A percentile compares a stretch with the other conserved stretches of the same genome.
Evolutionary conservation across 1,284 basidiomycete genomes (phyloP).

Genomic region (Butyriboletus appendiculatus): DNA sequence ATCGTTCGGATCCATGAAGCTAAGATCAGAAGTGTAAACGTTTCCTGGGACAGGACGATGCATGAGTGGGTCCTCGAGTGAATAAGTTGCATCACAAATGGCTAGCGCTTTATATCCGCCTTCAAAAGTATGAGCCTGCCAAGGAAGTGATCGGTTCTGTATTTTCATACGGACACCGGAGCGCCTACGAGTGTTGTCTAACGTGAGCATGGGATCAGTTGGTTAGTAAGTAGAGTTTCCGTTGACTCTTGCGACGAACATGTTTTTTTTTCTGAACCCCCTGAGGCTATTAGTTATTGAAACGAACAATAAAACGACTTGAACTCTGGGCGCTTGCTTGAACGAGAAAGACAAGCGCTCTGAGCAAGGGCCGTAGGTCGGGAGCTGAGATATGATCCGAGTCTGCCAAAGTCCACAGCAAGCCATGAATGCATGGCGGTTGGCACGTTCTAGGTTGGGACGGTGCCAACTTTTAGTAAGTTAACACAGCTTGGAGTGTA

Average conservation of each 20-base stretch:
- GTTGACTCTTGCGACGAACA: not conserved
- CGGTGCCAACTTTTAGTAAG: not conserved
- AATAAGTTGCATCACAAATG: not conserved
- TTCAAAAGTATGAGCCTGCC: conserved; percentile 9
- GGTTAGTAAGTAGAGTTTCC: not conserved
- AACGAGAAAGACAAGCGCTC: not conserved
- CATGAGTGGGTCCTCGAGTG: not conserved
- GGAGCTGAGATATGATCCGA: not conserved
- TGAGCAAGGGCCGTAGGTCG: not conserved
- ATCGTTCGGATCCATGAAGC: not conserved
- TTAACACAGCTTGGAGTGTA: conserved; percentile 18
- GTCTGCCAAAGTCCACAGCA: conserved; percentile 7
- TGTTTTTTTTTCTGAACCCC: not conserved
- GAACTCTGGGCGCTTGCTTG: not conserved
- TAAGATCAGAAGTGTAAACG: not conserved
- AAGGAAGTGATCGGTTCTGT: not conserved
- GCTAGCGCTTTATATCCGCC: not conserved
- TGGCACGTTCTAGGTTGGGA: not conserved
- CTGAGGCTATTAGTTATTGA: not conserved
- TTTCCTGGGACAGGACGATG: not conserved
- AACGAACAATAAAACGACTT: not conserved
- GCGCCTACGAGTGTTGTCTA: no score
- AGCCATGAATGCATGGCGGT: conserved; percentile 14
- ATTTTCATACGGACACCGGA: not conserved
- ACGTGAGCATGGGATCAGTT: not conserved